Percentiles rank a stretch among this genome's conserved stretches.
These are phyloP conservation scores for Fusarium nematophilum DNA, from an alignment of 2,329 filamentous ascomycete species.

Conservation along the genomic window DNA sequence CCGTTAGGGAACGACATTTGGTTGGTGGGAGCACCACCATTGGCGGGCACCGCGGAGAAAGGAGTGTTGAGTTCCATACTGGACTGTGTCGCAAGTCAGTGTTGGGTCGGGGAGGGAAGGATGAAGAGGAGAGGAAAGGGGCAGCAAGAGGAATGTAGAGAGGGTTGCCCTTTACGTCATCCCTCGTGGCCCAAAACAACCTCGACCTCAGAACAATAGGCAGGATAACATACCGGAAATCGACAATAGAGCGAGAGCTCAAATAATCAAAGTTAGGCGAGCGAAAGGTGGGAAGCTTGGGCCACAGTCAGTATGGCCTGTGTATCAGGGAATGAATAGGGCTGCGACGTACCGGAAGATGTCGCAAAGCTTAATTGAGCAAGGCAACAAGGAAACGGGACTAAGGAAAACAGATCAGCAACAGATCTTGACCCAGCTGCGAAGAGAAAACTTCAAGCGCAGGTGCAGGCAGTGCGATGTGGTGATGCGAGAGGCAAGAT, in stretches of 20 bases:
- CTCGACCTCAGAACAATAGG: background rate
- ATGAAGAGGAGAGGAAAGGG: background rate
- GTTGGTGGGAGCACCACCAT: conserved; percentile 46
- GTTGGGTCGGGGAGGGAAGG: background rate
- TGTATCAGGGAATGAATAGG: background rate
- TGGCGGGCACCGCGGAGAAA: conserved; percentile 46
- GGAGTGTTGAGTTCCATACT: conserved; percentile 50
- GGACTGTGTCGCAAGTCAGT: conserved; percentile 35
- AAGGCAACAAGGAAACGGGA: conserved; percentile 33
- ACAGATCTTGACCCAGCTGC: background rate
- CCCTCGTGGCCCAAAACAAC: background rate
- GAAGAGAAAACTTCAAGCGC: background rate
- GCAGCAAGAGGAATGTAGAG: background rate
- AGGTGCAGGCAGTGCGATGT: background rate
- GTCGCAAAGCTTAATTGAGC: conserved; percentile 38
- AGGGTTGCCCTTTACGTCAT: background rate
- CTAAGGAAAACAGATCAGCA: conserved; percentile 22
- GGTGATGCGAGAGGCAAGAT: background rate
- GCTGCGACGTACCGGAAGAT: conserved; percentile 21
- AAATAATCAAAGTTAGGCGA: conserved; percentile 31
- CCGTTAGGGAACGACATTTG: conserved; percentile 54
- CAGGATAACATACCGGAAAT: conserved; percentile 23
- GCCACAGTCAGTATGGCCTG: background rate
- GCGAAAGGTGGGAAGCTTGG: conserved; percentile 24
- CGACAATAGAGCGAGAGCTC: conserved; percentile 31